A percentile compares a stretch with the other conserved stretches of the same genome.
These are phyloP conservation scores for Mycena alexandri DNA, from an alignment of 768 basidiomycete genomes.

Conservation along the genomic window DNA sequence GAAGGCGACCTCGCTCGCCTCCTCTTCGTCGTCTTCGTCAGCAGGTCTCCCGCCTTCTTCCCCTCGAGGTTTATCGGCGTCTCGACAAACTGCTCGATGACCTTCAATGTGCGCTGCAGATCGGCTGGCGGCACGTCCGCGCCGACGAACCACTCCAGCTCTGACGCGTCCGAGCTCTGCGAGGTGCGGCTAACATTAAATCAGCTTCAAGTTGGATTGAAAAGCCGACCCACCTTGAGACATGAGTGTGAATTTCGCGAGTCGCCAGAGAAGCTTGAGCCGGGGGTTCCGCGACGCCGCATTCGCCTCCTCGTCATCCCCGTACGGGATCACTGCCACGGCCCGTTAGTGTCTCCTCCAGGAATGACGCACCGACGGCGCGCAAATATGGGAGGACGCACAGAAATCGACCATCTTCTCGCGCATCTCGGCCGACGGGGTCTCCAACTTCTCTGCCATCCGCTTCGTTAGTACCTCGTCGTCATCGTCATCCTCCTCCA, in stretches of 20 bases:
- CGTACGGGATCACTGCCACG: slow-evolving; percentile 17
- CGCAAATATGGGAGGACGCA: slow-evolving; percentile 1
- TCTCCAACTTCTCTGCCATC: slow-evolving; percentile 34
- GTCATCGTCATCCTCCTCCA: slow-evolving; percentile 27
- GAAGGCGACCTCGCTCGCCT: slow-evolving; percentile 65
- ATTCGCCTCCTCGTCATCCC: slow-evolving; percentile 74
- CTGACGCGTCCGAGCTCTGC: slow-evolving; percentile 53
- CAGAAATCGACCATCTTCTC: slow-evolving; percentile 32
- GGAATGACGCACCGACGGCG: background rate
- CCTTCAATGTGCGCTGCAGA: slow-evolving; percentile 74
- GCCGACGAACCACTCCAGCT: slow-evolving; percentile 58
- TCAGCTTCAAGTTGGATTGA: slow-evolving; percentile 7
- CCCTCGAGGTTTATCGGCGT: slow-evolving; percentile 72
- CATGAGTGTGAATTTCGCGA: slow-evolving; percentile 72
- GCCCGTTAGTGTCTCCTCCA: background rate
- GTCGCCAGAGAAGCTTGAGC: slow-evolving; percentile 74
- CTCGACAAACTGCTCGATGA: slow-evolving; percentile 88
- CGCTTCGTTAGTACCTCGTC: slow-evolving; percentile 30
- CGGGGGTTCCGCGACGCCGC: slow-evolving; percentile 79
- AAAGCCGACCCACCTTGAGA: slow-evolving; percentile 57
- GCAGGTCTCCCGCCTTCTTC: slow-evolving; percentile 58
- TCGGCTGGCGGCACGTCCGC: slow-evolving; percentile 61
- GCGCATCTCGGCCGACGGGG: slow-evolving; percentile 32
- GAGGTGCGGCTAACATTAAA: slow-evolving; percentile 56
- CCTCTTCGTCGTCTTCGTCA: slow-evolving; percentile 62